Base-by-base conservation (phyloP, 2,329 filamentous ascomycete species). In the Davidsoniella australis region DNA sequence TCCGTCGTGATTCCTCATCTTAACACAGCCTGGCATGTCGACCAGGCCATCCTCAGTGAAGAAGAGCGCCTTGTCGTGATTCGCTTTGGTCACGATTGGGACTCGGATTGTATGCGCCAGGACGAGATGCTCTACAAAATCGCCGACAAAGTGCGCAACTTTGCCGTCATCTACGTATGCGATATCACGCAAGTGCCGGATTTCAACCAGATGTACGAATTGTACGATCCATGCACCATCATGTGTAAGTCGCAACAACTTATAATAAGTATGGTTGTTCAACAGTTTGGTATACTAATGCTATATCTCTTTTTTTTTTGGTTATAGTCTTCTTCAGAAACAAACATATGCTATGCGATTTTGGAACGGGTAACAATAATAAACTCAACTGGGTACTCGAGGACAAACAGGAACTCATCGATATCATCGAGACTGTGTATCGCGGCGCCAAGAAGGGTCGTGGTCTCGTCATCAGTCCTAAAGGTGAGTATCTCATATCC, bases 311-410 rank as follows among this genome's bases (percentile, higher is more conserved):
- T 46, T 10, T 9, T 17, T 46, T 10, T 9, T n/a, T 2, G 2
- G 17, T 4, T 8, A 18, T 37, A 53, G 52, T 72, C 71, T 94
- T 94, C 73, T 94, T 88, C 71, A 78, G 89, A 54, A 98, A 98
- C 64, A 98, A 98, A 64, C 87, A 95, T 67, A 96, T 96, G 78
- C 94, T 93, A 84, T 86, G 84, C 64, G 89, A 96, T 75, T 87
- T 95, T 58, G 89, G 89, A 43, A 98, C 91, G 1, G 91, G 91
- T 56, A 94, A 98, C 68, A 98, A 98, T 66, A 98, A 98, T 65
- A 96, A 96, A 65, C 71, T 95, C 57, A 95, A 95, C 63, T 94
- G 86, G 81, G 85, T 94, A 44, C 70, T 66, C 26, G 88, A 96
- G 66, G 89, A 98, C 62, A 96, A 98, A 68, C 89, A 96, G 64